Evolutionary conservation across 106 monocot species (phyloP).

Genomic region (Acanthochlamys bracteata): DNA sequence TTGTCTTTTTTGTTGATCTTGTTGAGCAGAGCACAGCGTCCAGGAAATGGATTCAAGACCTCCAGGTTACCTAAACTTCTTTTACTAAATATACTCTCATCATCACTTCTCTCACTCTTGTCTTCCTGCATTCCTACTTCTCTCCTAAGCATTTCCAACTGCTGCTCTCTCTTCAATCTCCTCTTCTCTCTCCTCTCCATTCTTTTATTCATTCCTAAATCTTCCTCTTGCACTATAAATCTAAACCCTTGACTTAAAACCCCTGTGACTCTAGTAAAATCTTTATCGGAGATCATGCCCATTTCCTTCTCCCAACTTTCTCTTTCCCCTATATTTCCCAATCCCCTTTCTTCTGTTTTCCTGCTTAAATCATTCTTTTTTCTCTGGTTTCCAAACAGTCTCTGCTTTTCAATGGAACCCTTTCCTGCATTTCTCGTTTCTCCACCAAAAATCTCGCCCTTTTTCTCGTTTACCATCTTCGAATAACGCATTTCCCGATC

Average conservation of each 20-base stretch:
- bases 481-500: slow-evolving; percentile 5
- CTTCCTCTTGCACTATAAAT: slow-evolving; percentile 4
- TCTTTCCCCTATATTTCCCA: too few relatives aligned
- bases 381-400: too few relatives aligned
- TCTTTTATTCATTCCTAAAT: slow-evolving; percentile 16
- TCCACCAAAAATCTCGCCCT: not conserved
- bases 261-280: not conserved
- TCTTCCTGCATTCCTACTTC: slow-evolving; percentile 5
- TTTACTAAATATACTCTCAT: not conserved
- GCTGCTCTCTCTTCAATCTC: slow-evolving; percentile 33
- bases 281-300: not conserved
- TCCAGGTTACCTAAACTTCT: not conserved
- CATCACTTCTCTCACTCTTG: not conserved
- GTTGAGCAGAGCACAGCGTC: slow-evolving; percentile 35
- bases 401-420: not conserved
- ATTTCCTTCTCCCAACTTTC: too few relatives aligned
- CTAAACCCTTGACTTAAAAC: slow-evolving; percentile 14
- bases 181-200: slow-evolving; percentile 52
- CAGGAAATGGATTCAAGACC: slow-evolving; percentile 39
- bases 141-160: slow-evolving; percentile 12
- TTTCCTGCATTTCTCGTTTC: not conserved
- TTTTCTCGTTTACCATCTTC: not conserved
- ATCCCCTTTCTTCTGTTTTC: too few relatives aligned
- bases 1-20: slow-evolving; percentile 23
- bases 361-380: too few relatives aligned